A percentile compares a stretch with the other conserved stretches of the same genome.
phyloP scores from a whole-genome alignment of 2,329 filamentous ascomycete species.

The Arthrobotrys conoides region DNA sequence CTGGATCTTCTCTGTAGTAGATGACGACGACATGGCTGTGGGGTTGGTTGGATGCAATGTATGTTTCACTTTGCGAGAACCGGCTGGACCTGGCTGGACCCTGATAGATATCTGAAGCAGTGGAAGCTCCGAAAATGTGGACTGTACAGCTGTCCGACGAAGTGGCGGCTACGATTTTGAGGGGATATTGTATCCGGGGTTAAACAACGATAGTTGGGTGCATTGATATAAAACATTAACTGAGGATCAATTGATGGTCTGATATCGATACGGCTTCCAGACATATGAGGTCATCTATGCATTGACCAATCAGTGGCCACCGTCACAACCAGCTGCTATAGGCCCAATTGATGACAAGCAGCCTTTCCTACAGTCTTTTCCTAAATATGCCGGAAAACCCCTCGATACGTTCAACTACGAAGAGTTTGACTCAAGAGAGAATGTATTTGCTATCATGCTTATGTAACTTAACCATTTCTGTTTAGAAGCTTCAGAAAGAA shows the following conservation, averaged over 20 bases:
- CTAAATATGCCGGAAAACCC: not conserved
- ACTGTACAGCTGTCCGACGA: constrained; percentile 9
- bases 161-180: constrained; percentile 15
- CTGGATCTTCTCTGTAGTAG: constrained; percentile 66
- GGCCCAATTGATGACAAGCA: too few species aligned
- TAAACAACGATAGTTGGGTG: constrained; percentile 13
- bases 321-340: not conserved
- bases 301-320: constrained; percentile 19
- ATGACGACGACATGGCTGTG: constrained; percentile 41
- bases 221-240: constrained; percentile 17
- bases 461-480: not conserved
- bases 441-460: not conserved
- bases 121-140: constrained; percentile 21
- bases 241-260: constrained; percentile 2
- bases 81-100: constrained; percentile 19
- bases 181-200: constrained; percentile 18
- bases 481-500: not conserved
- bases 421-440: not conserved
- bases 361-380: not conserved
- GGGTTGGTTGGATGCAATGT: constrained; percentile 21
- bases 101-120: constrained; percentile 16
- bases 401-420: not conserved
- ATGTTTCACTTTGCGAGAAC: constrained; percentile 34
- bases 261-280: constrained; percentile 3
- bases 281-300: constrained; percentile 17